Evolutionary conservation across 805 yeast species (phyloP).

Genomic region (Myxozyma lipomycoides): DNA sequence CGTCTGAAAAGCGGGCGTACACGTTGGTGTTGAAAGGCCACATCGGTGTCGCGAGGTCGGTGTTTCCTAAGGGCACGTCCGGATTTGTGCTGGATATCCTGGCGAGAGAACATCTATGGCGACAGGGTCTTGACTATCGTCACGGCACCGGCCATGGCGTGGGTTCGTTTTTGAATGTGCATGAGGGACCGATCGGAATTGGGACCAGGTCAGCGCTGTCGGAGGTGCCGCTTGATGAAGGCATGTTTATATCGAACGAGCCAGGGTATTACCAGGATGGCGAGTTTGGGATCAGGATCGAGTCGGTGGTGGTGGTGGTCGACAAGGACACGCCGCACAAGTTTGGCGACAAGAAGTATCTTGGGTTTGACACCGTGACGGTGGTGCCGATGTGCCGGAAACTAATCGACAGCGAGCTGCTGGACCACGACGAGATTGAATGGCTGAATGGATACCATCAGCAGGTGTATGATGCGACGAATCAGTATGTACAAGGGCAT

Average conservation of each 20-base stretch:
- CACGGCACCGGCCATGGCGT: conserved; percentile 99
- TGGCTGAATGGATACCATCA: conserved; percentile 70
- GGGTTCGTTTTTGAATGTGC: conserved; percentile 88
- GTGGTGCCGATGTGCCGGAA: conserved; percentile 75
- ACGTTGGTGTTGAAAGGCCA: conserved; percentile 91
- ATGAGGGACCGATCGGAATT: conserved; percentile 89
- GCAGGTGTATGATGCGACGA: conserved; percentile 51
- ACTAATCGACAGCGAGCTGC: conserved; percentile 58
- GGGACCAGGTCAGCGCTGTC: conserved; percentile 48
- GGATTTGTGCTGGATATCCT: conserved; percentile 75
- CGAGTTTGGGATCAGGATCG: conserved; percentile 85
- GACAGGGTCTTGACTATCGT: conserved; percentile 75
- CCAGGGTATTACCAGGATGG: conserved; percentile 93
- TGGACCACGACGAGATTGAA: conserved; percentile 56
- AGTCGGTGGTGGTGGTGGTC: conserved; percentile 67
- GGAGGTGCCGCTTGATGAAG: conserved; percentile 53
- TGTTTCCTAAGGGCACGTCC: conserved; percentile 70
- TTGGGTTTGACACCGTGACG: conserved; percentile 79
- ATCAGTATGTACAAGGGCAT: conserved; percentile 48
- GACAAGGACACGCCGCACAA: conserved; percentile 42
- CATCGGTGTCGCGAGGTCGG: conserved; percentile 73
- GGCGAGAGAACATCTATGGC: conserved; percentile 81
- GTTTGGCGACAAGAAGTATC: conserved; percentile 55
- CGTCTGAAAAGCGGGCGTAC: conserved; percentile 61
- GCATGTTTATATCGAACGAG: conserved; percentile 82